These are phyloP conservation scores for Talaromyces sp. DNA, from an alignment of 2,329 filamentous ascomycete genomes.

Conservation along the genomic window DNA sequence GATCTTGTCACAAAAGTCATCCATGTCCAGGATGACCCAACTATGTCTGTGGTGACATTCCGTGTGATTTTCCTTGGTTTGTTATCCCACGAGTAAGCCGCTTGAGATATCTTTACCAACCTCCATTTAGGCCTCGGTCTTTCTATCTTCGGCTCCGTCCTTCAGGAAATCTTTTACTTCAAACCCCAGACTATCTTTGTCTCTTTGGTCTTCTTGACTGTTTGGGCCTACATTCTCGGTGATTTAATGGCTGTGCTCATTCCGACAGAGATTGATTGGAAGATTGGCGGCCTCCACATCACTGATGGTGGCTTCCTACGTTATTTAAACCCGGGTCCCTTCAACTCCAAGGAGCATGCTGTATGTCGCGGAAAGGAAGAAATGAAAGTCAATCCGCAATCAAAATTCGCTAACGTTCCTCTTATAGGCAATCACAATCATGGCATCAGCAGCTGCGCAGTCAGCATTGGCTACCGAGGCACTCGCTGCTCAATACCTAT, in stretches of 20 bases:
- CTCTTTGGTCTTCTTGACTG: conserved; percentile 45
- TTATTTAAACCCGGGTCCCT: conserved; percentile 41
- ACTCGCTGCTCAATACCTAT: conserved; percentile 48
- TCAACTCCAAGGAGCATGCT: conserved; percentile 37
- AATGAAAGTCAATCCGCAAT: not conserved
- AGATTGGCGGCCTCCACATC: conserved; percentile 2
- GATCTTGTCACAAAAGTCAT: conserved; percentile 34
- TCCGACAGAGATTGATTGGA: conserved; percentile 33
- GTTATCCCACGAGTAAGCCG: not conserved
- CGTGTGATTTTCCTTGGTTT: conserved; percentile 39
- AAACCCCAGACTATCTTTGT: conserved; percentile 43
- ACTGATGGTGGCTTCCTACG: conserved; percentile 14
- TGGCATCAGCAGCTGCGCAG: conserved; percentile 41
- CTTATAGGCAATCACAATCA: conserved; percentile 34
- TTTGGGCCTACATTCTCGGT: conserved; percentile 46
- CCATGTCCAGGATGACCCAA: conserved; percentile 38
- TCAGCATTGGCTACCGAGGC: conserved; percentile 39
- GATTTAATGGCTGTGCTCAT: conserved; percentile 38
- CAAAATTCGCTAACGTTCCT: not conserved
- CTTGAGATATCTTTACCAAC: not conserved
- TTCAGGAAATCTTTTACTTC: conserved; percentile 45
- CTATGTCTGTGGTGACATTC: conserved; percentile 38
- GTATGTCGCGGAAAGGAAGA: conserved; percentile 5
- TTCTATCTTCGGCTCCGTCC: conserved; percentile 37
- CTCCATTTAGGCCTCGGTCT: conserved; percentile 29